Conservation (phyloP, 345 rosid genomes). For the Gossypium thurberi region DNA sequence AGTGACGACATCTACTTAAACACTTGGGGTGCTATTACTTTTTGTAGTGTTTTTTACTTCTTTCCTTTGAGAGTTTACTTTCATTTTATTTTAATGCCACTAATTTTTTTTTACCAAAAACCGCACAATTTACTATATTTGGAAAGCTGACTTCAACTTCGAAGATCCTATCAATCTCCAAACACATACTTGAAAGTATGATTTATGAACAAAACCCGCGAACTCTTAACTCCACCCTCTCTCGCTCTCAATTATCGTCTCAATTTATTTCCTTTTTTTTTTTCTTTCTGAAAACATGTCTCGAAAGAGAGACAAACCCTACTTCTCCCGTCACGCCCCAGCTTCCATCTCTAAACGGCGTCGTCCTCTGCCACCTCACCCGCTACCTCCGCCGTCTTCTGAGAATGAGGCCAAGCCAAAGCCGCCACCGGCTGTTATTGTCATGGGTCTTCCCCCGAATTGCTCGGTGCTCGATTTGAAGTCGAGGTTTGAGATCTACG, state of each 20-base stretch:
- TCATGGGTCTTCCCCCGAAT: conserved; percentile 45
- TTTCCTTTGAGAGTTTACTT: too few species aligned
- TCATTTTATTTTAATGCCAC: too few species aligned
- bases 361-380: conserved; percentile 41
- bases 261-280: neutral
- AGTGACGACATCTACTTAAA: too few species aligned
- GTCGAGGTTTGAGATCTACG: conserved; percentile 91
- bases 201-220: neutral
- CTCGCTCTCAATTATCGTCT: neutral
- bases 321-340: conserved; percentile 35
- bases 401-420: conserved; percentile 31
- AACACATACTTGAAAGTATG: neutral
- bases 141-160: neutral
- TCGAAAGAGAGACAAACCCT: conserved; percentile 53
- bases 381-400: conserved; percentile 8
- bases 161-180: neutral
- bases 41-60: too few species aligned
- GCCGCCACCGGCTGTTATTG: conserved; percentile 61
- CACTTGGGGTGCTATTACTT: too few species aligned
- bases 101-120: too few species aligned
- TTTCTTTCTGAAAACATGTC: neutral
- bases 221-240: neutral
- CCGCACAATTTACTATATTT: too few species aligned
- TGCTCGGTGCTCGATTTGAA: conserved; percentile 90
- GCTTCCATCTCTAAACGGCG: conserved; percentile 50